These are phyloP conservation scores for Cercis canadensis DNA, from an alignment of 306 rosid genomes.

Conservation along the genomic window DNA sequence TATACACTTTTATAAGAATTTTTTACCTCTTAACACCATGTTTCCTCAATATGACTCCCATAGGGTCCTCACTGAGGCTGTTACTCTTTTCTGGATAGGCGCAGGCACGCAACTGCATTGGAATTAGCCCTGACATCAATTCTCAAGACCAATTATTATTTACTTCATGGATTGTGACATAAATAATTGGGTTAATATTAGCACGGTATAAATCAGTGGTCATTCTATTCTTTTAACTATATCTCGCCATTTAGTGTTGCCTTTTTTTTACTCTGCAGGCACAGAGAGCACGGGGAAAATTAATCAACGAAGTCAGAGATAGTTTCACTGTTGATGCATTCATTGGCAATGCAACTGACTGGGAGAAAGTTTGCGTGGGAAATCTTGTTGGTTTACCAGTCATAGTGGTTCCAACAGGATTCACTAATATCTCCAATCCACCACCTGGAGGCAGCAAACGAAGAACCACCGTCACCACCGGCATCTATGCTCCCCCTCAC, in stretches of 20 bases:
- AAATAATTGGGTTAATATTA: too few species aligned
- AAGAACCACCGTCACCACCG: slow-evolving; percentile 57
- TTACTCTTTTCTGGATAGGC: too few species aligned
- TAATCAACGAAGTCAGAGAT: slow-evolving; percentile 63
- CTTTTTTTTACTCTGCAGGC: slow-evolving; percentile 49
- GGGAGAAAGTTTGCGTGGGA: slow-evolving; percentile 85
- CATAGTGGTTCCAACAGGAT: slow-evolving; percentile 67
- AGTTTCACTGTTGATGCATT: slow-evolving; percentile 67
- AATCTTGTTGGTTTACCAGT: slow-evolving; percentile 80
- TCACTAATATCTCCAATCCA: slow-evolving; percentile 54
- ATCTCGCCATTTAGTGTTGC: neutral
- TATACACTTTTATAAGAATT: too few species aligned
- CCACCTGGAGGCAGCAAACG: slow-evolving; percentile 45
- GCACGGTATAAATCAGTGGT: too few species aligned
- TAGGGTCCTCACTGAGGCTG: too few species aligned
- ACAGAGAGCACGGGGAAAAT: slow-evolving; percentile 70
- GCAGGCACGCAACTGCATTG: too few species aligned
- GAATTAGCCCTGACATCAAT: too few species aligned
- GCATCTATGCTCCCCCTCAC: slow-evolving; percentile 70
- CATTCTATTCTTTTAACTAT: too few species aligned
- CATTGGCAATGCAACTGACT: slow-evolving; percentile 74
- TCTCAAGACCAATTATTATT: too few species aligned
- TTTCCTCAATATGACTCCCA: too few species aligned
- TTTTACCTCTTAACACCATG: too few species aligned
- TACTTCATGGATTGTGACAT: too few species aligned